Percentiles rank a stretch among this genome's conserved stretches.
phyloP scores from a whole-genome alignment of 345 rosid species.

The Carallia brachiata region DNA sequence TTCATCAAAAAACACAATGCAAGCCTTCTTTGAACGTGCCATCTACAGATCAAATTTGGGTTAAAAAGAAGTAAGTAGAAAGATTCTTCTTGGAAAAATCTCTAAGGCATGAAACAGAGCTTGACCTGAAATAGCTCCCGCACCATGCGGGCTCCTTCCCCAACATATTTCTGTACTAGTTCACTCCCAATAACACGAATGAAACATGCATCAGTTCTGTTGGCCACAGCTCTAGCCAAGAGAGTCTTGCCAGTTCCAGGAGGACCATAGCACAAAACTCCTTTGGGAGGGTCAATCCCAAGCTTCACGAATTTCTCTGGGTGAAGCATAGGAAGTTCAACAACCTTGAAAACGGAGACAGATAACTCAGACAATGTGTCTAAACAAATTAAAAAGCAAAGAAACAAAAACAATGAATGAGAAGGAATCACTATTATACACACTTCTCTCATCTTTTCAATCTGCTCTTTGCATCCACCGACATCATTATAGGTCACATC shows the following conservation, averaged over 20 bases:
- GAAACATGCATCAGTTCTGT: constrained; percentile 98
- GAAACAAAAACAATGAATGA: not conserved
- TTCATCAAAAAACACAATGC: constrained; percentile 85
- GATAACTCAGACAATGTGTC: not conserved
- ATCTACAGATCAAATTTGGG: constrained; percentile 37
- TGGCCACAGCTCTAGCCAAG: constrained; percentile 96
- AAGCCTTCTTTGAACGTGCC: constrained; percentile 88
- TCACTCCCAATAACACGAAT: constrained; percentile 98
- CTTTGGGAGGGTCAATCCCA: constrained; percentile 99
- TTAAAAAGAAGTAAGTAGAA: not conserved
- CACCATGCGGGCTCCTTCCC: constrained; percentile 99
- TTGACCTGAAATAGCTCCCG: constrained; percentile 94
- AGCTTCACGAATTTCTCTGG: constrained; percentile 99
- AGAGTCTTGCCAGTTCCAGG: constrained; percentile 98
- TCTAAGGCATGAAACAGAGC: not conserved
- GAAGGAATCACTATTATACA: constrained; percentile 13
- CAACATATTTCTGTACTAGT: constrained; percentile 97
- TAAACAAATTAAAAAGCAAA: not conserved
- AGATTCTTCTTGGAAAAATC: not conserved
- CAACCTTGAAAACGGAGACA: constrained; percentile 50
- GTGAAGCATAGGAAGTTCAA: constrained; percentile 98
- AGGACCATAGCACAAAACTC: constrained; percentile 98
- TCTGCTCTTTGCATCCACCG: constrained; percentile 98
- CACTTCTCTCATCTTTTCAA: constrained; percentile 97
- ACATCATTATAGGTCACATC: constrained; percentile 98